These are phyloP conservation scores for Starmerella bacillaris DNA, from an alignment of 805 yeast species.

Conservation along the genomic window DNA sequence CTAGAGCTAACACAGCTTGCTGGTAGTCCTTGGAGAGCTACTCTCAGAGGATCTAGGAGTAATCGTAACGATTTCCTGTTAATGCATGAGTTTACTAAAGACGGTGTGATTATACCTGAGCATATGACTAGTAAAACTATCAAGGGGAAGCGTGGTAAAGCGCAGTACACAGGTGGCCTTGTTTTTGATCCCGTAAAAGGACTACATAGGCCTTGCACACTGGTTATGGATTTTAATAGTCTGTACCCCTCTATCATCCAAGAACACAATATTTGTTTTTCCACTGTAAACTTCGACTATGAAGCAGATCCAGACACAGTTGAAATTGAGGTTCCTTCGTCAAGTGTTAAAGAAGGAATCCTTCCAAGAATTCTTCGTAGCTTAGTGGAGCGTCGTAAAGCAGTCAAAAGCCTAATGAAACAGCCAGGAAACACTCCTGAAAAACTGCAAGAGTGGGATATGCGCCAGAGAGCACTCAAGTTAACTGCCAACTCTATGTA, in stretches of 20 bases:
- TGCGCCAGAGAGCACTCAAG: conserved; percentile 87
- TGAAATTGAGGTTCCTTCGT: conserved; percentile 22
- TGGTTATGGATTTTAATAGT: conserved; percentile 97
- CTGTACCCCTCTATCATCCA: conserved; percentile 94
- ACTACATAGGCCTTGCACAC: conserved; percentile 64
- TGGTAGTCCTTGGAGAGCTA: conserved; percentile 94
- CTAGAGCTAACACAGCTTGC: conserved; percentile 84
- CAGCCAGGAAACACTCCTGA: conserved; percentile 47
- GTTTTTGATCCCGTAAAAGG: conserved; percentile 97
- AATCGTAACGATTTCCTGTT: conserved; percentile 89
- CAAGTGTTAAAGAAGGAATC: conserved; percentile 51
- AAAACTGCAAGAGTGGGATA: conserved; percentile 73
- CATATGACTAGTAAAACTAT: conserved; percentile 21
- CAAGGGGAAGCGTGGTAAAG: conserved; percentile 26
- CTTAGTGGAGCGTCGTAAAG: conserved; percentile 78
- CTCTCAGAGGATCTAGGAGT: conserved; percentile 85
- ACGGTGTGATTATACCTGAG: conserved; percentile 76
- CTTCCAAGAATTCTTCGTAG: conserved; percentile 68
- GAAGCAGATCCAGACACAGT: conserved; percentile 23
- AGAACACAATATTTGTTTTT: conserved; percentile 91
- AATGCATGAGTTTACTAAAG: conserved; percentile 72
- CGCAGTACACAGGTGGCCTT: conserved; percentile 78
- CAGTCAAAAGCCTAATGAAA: conserved; percentile 72
- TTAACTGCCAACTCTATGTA: conserved; percentile 99
- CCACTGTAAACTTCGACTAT: conserved; percentile 57